These are phyloP conservation scores for Candida sanyaensis DNA, from an alignment of 1,139 yeast genomes.

Conservation along the genomic window DNA sequence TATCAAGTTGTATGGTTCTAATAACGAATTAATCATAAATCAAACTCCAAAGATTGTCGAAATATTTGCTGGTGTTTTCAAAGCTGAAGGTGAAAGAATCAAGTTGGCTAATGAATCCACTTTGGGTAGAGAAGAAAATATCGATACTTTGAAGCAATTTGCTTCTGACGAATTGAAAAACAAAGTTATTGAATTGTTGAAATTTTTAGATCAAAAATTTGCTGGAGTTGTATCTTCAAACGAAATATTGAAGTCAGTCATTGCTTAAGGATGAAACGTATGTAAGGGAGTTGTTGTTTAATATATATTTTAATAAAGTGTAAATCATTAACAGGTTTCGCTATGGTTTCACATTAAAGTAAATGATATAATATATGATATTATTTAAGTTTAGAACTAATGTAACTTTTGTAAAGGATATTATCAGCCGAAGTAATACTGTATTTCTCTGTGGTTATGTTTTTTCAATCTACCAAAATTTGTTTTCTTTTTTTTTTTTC, in stretches of 20 bases:
- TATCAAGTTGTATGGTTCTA: constrained; percentile 66
- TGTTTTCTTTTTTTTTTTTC: too few species aligned
- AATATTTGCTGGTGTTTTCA: constrained; percentile 69
- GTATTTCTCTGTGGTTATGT: too few species aligned
- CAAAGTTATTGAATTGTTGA: constrained; percentile 70
- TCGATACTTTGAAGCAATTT: constrained; percentile 78
- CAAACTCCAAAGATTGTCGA: constrained; percentile 68
- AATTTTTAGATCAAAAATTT: constrained; percentile 66
- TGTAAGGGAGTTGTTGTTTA: too few species aligned
- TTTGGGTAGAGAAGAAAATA: constrained; percentile 79
- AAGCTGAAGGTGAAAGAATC: constrained; percentile 70
- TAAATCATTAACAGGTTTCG: too few species aligned
- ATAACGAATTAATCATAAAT: constrained; percentile 55
- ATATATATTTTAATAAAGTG: too few species aligned
- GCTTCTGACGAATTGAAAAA: constrained; percentile 63
- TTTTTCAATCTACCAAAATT: too few species aligned
- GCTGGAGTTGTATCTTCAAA: constrained; percentile 62
- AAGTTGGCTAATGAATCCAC: constrained; percentile 72
- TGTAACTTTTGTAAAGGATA: too few species aligned
- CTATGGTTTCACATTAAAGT: too few species aligned
- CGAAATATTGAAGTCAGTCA: constrained; percentile 54
- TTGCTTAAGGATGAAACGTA: constrained; percentile 29
- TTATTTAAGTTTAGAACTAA: too few species aligned
- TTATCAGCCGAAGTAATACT: too few species aligned
- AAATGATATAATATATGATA: too few species aligned